These are phyloP conservation scores for Serendipita indica DNA, from an alignment of 768 basidiomycete genomes.

Conservation along the genomic window DNA sequence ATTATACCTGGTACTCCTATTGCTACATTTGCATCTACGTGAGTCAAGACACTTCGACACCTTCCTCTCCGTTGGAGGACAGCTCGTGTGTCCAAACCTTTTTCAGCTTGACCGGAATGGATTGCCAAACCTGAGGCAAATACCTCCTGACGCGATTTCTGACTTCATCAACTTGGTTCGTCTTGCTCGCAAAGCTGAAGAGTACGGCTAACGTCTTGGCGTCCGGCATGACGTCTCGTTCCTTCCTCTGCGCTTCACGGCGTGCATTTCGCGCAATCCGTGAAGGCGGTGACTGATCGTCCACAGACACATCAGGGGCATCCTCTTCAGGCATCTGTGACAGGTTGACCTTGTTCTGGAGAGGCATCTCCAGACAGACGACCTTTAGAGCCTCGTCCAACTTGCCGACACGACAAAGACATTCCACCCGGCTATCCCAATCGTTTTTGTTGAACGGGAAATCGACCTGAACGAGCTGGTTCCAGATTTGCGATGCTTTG, in stretches of 20 bases:
- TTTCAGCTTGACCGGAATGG: not conserved
- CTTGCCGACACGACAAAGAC: slow-evolving; percentile 56
- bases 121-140: slow-evolving; percentile 14
- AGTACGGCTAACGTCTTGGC: slow-evolving; percentile 37
- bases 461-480: slow-evolving; percentile 33
- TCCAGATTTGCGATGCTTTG: slow-evolving; percentile 40
- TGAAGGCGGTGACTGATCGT: not conserved
- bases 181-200: slow-evolving; percentile 28
- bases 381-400: slow-evolving; percentile 52
- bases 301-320: not conserved
- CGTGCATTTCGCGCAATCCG: not conserved
- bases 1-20: not conserved
- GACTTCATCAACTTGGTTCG: slow-evolving; percentile 11
- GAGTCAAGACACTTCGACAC: not conserved
- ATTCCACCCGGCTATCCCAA: slow-evolving; percentile 77
- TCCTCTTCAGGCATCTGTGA: not conserved
- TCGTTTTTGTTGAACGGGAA: slow-evolving; percentile 47
- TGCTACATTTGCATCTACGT: not conserved
- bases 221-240: slow-evolving; percentile 31
- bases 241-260: not conserved
- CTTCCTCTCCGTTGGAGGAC: not conserved
- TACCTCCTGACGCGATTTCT: slow-evolving; percentile 11
- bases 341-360: not conserved
- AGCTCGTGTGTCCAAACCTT: not conserved
- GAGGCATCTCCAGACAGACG: slow-evolving; percentile 51